A percentile compares a stretch with the other conserved stretches of the same genome.
Evolutionary conservation across 176 grass and related monocot species (phyloP).

Genomic region (Aegilops bicornis): DNA sequence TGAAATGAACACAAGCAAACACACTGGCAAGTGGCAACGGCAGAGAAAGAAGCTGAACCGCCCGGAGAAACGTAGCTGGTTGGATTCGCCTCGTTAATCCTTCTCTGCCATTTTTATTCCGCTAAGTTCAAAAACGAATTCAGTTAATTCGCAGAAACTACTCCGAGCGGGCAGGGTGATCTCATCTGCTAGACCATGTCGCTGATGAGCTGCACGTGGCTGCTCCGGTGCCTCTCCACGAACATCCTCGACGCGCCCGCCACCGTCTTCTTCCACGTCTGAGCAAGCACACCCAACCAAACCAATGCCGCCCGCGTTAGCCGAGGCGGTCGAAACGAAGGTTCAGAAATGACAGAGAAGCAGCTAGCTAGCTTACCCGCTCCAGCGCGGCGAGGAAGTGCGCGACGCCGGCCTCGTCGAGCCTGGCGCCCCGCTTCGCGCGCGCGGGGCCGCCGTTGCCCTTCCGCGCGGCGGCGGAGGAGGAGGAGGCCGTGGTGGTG

Average conservation of each 20-base stretch:
- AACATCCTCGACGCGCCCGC: constrained; percentile 91
- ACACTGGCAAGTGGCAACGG: constrained; percentile 10
- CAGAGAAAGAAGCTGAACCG: not conserved
- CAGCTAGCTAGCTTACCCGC: constrained; percentile 37
- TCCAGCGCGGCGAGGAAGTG: constrained; percentile 72
- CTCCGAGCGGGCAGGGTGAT: not conserved
- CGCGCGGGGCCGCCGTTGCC: not conserved
- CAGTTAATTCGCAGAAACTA: not conserved
- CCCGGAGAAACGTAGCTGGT: not conserved
- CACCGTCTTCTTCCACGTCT: constrained; percentile 96
- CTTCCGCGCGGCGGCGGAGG: constrained; percentile 28
- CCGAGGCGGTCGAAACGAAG: not conserved
- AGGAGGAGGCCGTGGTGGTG: not conserved
- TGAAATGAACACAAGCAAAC: not conserved
- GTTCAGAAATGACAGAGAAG: not conserved
- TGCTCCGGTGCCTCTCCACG: constrained; percentile 68
- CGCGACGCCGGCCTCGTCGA: constrained; percentile 55
- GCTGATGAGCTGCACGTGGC: constrained; percentile 80
- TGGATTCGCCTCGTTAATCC: not conserved
- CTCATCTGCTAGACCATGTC: constrained; percentile 54
- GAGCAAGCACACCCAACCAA: too few relatives aligned
- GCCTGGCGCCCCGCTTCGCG: constrained; percentile 30
- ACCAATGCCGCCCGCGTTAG: not conserved
- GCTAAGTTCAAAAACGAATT: not conserved
- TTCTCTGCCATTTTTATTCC: constrained; percentile 25